Conservation (phyloP, 2,329 filamentous ascomycete species). For the Trichoderma aggressivum region DNA sequence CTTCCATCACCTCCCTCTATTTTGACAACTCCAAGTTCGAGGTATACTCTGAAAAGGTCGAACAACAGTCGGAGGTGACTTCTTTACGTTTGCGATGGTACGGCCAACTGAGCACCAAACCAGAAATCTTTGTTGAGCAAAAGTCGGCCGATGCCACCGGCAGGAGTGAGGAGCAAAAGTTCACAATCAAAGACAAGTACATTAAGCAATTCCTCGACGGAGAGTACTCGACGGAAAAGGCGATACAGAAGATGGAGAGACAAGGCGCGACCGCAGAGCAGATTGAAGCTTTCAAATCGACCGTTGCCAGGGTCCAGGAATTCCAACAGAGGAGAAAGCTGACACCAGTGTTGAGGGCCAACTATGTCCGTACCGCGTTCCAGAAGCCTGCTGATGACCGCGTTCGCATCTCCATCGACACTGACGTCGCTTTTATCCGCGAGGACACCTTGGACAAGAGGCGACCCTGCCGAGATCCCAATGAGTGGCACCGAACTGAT, state of each 20-base stretch:
- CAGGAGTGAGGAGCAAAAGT: conserved; percentile 72
- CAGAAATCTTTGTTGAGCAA: conserved; percentile 83
- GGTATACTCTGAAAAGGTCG: conserved; percentile 82
- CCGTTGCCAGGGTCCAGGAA: conserved; percentile 72
- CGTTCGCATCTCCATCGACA: conserved; percentile 89
- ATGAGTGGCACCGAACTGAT: conserved; percentile 86
- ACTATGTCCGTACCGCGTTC: conserved; percentile 92
- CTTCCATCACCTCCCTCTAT: conserved; percentile 91
- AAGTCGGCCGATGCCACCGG: conserved; percentile 79
- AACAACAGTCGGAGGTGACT: conserved; percentile 68
- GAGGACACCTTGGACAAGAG: conserved; percentile 73
- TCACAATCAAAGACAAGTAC: conserved; percentile 92
- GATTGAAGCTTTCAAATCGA: conserved; percentile 65
- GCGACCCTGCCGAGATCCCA: conserved; percentile 83
- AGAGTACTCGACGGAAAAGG: conserved; percentile 90
- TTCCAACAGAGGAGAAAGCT: conserved; percentile 76
- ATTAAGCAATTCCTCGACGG: conserved; percentile 81
- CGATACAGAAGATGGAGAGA: conserved; percentile 79
- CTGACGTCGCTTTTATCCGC: conserved; percentile 81
- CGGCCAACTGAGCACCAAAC: conserved; percentile 72
- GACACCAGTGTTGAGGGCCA: conserved; percentile 82
- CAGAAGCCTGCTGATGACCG: conserved; percentile 91
- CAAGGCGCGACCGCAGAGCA: conserved; percentile 64
- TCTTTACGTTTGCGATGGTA: conserved; percentile 91
- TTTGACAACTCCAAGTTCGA: conserved; percentile 87